phyloP scores from a whole-genome alignment of 805 yeast genomes.

The Candida ortonii region DNA sequence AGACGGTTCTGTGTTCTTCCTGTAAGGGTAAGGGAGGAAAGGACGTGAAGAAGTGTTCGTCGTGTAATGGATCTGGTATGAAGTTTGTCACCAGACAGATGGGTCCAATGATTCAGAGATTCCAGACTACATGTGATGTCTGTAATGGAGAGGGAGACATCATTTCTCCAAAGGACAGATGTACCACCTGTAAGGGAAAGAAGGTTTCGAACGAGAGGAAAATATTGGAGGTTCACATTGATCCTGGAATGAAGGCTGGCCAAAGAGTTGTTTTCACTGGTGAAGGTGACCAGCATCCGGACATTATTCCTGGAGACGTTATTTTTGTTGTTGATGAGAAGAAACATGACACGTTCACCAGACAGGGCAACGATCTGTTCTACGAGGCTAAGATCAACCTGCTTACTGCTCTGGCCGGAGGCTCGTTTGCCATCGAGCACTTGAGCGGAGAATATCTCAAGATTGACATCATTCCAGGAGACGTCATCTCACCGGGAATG shows the following conservation, averaged over 20 bases:
- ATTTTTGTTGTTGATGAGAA: constrained; percentile 87
- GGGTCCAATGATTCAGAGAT: constrained; percentile 99
- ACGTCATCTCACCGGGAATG: constrained; percentile 81
- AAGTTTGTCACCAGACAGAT: constrained; percentile 92
- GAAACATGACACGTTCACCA: constrained; percentile 76
- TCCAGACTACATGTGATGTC: constrained; percentile 88
- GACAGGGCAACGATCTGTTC: constrained; percentile 85
- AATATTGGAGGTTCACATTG: constrained; percentile 89
- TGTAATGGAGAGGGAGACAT: constrained; percentile 94
- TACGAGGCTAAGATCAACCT: constrained; percentile 87
- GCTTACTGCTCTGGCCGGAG: constrained; percentile 95
- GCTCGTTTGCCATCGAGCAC: constrained; percentile 82
- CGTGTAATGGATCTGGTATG: constrained; percentile 91
- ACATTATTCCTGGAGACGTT: constrained; percentile 94
- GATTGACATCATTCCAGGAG: constrained; percentile 83
- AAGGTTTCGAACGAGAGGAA: constrained; percentile 86
- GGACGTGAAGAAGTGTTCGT: constrained; percentile 79
- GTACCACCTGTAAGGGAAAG: constrained; percentile 85
- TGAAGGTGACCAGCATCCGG: constrained; percentile 97
- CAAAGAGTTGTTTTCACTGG: constrained; percentile 88
- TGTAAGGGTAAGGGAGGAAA: constrained; percentile 98
- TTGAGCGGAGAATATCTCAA: constrained; percentile 89
- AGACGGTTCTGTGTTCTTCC: constrained; percentile 79
- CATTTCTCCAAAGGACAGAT: constrained; percentile 80
- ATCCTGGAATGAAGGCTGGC: constrained; percentile 96